phyloP scores from a whole-genome alignment of 1,284 basidiomycete species.

The Phellinidium pouzarii region DNA sequence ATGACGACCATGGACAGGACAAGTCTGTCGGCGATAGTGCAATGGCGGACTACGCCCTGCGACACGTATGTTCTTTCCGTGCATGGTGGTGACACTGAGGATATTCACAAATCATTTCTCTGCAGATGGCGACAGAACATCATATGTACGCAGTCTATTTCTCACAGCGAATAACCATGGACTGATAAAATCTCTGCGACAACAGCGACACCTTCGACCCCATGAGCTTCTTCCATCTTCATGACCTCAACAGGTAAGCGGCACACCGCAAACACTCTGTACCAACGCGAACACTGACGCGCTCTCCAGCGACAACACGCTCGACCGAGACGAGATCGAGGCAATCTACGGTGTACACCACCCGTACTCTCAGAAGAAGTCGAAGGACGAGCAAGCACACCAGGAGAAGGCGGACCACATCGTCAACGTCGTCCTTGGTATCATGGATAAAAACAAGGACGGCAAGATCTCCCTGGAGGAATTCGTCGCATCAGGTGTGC shows the following conservation, averaged over 20 bases:
- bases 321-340: slow-evolving; percentile 80
- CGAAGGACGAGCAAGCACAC: slow-evolving; percentile 76
- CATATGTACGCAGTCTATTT: slow-evolving; percentile 58
- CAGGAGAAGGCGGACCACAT: slow-evolving; percentile 82
- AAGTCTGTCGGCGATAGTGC: slow-evolving; percentile 22
- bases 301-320: slow-evolving; percentile 51
- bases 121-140: slow-evolving; percentile 77
- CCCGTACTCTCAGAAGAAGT: slow-evolving; percentile 83
- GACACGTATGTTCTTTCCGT: slow-evolving; percentile 40
- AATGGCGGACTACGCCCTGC: slow-evolving; percentile 37
- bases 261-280: neutral
- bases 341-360: slow-evolving; percentile 96
- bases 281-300: neutral
- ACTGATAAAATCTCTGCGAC: neutral
- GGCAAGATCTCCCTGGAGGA: slow-evolving; percentile 76
- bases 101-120: slow-evolving; percentile 21
- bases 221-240: slow-evolving; percentile 79
- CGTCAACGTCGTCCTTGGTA: slow-evolving; percentile 66
- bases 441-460: slow-evolving; percentile 77
- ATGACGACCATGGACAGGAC: slow-evolving; percentile 27
- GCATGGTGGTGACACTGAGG: neutral
- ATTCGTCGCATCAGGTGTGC: slow-evolving; percentile 72
- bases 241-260: slow-evolving; percentile 76
- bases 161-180: neutral
- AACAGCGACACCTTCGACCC: slow-evolving; percentile 72